Base-by-base conservation (phyloP, 2,329 filamentous ascomycete species). In the Aureobasidium mangrovei region DNA sequence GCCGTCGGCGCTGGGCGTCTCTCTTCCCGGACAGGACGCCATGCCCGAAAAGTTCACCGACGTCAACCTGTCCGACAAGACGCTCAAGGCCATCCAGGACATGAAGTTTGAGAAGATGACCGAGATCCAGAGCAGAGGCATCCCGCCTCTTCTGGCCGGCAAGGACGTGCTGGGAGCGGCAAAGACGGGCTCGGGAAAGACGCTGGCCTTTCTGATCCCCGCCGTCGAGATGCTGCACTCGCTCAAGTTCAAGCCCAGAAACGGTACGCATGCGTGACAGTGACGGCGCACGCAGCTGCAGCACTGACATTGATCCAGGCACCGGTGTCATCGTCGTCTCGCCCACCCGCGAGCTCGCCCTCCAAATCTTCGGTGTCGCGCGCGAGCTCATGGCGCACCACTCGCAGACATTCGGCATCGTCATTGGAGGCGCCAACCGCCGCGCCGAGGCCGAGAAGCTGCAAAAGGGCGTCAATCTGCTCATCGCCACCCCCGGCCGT, bases 71-170 rank as follows among this genome's bases (percentile, higher is more conserved):
- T 93, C 88, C 1, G 86, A 91, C 27, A 90, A 88, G 71, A 96
- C 90, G 0, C 86, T 91, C 78, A 83, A 86, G 72, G 91, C 90
- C 7, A 90, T 96, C 62, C 73, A 84, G 56, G 49, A 53, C 49
- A 97, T 98, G 91, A 87, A 87, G 10, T 96, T 97, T 68, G 84
- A 86, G 65, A 91, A 79, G 45, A 96, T 98, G 91, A 97, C 93
- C 0, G 88, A 93, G 69, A 96, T 97, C 61, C 93, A 97, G 71
- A 81, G 83, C 63, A 80, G 86, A 66, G 86, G 85, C 9, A 95
- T 97, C 54, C 91, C 91, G 4, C 90, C 91, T 24, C 76, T 94
- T 44, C 77, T 97, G 57, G 89, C 91, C 40, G 93, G 93, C 59
- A 84, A 86, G 67, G 91, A 97, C 73, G 88, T 97, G 26, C 80